Evolutionary conservation across 345 rosid species (phyloP).

Genomic region (Populus euphratica): DNA sequence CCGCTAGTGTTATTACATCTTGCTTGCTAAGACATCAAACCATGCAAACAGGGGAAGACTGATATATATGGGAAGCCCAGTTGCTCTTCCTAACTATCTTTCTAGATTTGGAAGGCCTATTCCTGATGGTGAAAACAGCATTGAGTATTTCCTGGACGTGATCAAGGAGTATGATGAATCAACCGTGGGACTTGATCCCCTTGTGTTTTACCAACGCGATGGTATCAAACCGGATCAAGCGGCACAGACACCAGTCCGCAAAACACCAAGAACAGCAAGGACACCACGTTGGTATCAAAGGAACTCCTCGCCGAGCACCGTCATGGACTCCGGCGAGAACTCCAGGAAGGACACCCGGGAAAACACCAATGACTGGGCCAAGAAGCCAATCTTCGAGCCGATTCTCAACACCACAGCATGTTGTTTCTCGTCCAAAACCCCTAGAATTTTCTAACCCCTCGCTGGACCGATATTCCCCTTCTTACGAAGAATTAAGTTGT

Average conservation of each 20-base stretch:
- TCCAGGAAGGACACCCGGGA: conserved; percentile 42
- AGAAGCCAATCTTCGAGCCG: conserved; percentile 32
- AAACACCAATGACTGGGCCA: conserved; percentile 27
- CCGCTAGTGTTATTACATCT: not conserved
- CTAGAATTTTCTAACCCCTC: conserved; percentile 29
- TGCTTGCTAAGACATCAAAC: not conserved
- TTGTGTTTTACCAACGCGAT: conserved; percentile 50
- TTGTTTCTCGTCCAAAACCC: conserved; percentile 26
- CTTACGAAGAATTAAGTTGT: conserved; percentile 34
- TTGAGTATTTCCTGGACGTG: conserved; percentile 74
- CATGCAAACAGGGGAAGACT: conserved; percentile 44
- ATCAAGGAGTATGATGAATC: conserved; percentile 75
- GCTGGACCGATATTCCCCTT: conserved; percentile 21
- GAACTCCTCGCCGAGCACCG: conserved; percentile 48
- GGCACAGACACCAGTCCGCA: conserved; percentile 43
- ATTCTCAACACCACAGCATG: conserved; percentile 28
- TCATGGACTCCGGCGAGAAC: conserved; percentile 64
- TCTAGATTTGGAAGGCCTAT: conserved; percentile 61
- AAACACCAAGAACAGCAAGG: conserved; percentile 29
- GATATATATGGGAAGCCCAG: conserved; percentile 59
- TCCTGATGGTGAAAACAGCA: conserved; percentile 70
- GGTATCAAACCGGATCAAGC: conserved; percentile 53
- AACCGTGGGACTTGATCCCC: conserved; percentile 53
- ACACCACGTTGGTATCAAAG: conserved; percentile 39
- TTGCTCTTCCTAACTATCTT: conserved; percentile 43